Percentiles rank a stretch among this genome's conserved stretches.
Conservation (phyloP, 352 stramenopile species). For the Thraustochytrium sp. region DNA sequence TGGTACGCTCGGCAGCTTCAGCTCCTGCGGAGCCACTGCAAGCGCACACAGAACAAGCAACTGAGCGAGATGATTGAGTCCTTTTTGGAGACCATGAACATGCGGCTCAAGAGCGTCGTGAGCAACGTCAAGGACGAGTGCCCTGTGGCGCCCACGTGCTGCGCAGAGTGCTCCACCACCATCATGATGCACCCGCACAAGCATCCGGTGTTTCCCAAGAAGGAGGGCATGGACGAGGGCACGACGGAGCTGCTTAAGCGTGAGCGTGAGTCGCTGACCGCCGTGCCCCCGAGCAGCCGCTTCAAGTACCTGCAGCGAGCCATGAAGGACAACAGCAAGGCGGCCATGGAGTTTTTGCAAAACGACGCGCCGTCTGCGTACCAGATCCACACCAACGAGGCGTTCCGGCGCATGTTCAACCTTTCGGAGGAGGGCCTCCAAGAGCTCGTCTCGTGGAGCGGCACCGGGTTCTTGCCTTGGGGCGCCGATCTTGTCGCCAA, state of each 20-base stretch:
- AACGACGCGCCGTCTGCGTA: neutral
- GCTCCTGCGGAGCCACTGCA: conserved; percentile 31
- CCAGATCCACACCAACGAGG: neutral
- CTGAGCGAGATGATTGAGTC: conserved; percentile 25
- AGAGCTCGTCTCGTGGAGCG: conserved; percentile 3
- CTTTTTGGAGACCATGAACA: conserved; percentile 33
- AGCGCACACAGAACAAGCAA: neutral
- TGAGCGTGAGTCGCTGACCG: neutral
- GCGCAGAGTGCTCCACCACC: conserved; percentile 21
- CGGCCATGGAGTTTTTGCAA: conserved; percentile 12
- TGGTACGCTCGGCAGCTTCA: conserved; percentile 26
- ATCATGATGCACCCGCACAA: conserved; percentile 29
- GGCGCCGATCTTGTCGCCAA: conserved; percentile 24
- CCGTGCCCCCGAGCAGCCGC: neutral
- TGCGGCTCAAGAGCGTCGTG: neutral
- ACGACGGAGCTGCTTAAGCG: neutral
- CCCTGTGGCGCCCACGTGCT: conserved; percentile 13
- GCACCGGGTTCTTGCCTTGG: conserved; percentile 37
- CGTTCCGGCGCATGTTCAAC: conserved; percentile 20
- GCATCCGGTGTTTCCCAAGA: neutral
- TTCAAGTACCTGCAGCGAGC: neutral
- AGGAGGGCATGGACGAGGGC: neutral
- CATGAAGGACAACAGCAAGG: conserved; percentile 19
- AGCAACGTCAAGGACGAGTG: neutral
- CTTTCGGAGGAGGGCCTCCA: neutral